These are phyloP conservation scores for Agaricales sp. DNA, from an alignment of 1,284 basidiomycete genomes.

Conservation along the genomic window DNA sequence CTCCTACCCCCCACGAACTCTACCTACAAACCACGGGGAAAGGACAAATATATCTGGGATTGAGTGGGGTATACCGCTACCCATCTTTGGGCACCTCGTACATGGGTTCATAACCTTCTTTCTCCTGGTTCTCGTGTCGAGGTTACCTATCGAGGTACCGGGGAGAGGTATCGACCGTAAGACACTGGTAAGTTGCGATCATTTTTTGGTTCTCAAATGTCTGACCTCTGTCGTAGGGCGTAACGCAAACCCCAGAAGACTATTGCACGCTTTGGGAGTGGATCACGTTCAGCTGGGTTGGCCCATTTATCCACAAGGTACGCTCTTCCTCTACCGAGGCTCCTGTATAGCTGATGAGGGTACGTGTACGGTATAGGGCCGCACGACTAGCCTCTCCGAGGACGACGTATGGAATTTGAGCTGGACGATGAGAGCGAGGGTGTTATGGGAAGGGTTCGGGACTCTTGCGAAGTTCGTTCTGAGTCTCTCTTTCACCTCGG, in stretches of 20 bases:
- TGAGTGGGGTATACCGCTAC: constrained; percentile 19
- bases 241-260: constrained; percentile 57
- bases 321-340: not conserved
- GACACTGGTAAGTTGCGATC: constrained; percentile 47
- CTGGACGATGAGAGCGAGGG: constrained; percentile 54
- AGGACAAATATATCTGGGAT: too few species aligned
- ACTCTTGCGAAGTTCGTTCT: too few species aligned
- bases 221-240: constrained; percentile 30
- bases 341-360: not conserved
- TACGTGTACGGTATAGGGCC: too few species aligned
- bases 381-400: constrained; percentile 51
- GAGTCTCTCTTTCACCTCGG: too few species aligned
- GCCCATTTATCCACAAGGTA: constrained; percentile 45
- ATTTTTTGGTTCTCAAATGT: not conserved
- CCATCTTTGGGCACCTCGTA: constrained; percentile 32
- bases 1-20: constrained; percentile 28
- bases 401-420: constrained; percentile 65
- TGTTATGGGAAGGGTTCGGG: constrained; percentile 58
- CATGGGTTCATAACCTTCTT: too few species aligned
- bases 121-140: constrained; percentile 35
- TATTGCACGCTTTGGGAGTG: constrained; percentile 67
- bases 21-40: too few species aligned
- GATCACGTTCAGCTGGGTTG: constrained; percentile 77
- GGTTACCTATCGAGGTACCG: constrained; percentile 50
- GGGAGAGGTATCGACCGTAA: constrained; percentile 33